Base-by-base conservation (phyloP, 2,329 filamentous ascomycete species). In the Coniosporium tulheliwenetii region DNA sequence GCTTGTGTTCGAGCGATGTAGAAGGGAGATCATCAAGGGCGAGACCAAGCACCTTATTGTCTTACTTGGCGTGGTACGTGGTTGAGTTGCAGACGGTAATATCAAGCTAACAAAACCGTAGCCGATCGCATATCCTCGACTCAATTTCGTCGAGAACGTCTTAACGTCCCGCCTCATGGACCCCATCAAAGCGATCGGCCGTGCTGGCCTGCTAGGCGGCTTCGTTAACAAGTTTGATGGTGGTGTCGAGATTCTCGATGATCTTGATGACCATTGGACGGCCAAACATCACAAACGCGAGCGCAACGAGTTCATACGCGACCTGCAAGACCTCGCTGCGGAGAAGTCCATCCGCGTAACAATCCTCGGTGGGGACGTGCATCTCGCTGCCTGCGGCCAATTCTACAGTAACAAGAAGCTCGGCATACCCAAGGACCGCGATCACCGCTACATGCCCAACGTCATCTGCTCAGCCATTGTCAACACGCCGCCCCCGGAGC, bases 381-480 rank as follows among this genome's bases (percentile, higher is more conserved):
- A 96, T 59, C 70, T 98, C 19, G 87, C 81, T 10, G 91, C 86
- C 8, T 75, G 95, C 33, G 91, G 91, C 2, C 87, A 94, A 50
- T 96, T 98, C 62, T 95, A 89, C 63, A 91, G 85, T 8, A 93
- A 93, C 55, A 79, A 85, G 10, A 91, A 85, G 58, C 68, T 89
- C 15, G 71, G 79, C 5, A 66, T 94, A 30, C 67, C 83, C 2
- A 96, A 95, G 59, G 85, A 96, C 61, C 79, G 78, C 48, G 91
- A 98, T 57, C 87, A 91, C 53, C 75, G 91, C 45, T 98, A 98
- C 57, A 98, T 98, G 81, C 84, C 86, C 4, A 98, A 98, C 52
- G 65, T 98, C 44, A 78, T 96, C 49, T 93, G 86, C 1, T 95
- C 87, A 0, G 86, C 87, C 10, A 96, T 98, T 55, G 89, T 82